Evolutionary conservation across 495 filamentous ascomycete genomes (phyloP).

Genomic region (Hypomontagnella monticulosa): DNA sequence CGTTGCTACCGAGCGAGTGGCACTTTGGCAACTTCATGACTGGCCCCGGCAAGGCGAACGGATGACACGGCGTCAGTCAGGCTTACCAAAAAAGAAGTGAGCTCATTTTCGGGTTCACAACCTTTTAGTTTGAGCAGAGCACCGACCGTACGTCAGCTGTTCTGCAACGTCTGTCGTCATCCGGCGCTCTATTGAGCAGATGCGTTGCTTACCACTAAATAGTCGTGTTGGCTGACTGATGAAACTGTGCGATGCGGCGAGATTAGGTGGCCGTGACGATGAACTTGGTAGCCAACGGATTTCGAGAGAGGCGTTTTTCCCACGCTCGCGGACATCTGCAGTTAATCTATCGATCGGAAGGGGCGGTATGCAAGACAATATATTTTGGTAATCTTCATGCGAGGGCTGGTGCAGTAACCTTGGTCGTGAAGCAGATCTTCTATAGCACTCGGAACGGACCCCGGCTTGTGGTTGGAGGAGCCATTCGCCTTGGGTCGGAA

Average conservation of each 20-base stretch:
- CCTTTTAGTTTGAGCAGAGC: slow-evolving; percentile 27
- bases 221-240: slow-evolving; percentile 23
- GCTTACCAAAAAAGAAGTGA: slow-evolving; percentile 30
- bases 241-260: slow-evolving; percentile 42
- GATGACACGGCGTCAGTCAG: slow-evolving; percentile 34
- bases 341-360: slow-evolving; percentile 45
- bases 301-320: slow-evolving; percentile 23
- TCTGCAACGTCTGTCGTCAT: slow-evolving; percentile 43
- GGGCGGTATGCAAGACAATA: slow-evolving; percentile 39
- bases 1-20: slow-evolving; percentile 30
- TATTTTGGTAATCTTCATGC: slow-evolving; percentile 22
- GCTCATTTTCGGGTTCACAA: slow-evolving; percentile 42
- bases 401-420: slow-evolving; percentile 26
- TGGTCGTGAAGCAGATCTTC: slow-evolving; percentile 27
- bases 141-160: slow-evolving; percentile 41
- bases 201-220: slow-evolving; percentile 16
- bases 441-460: slow-evolving; percentile 37
- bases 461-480: slow-evolving; percentile 30
- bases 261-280: slow-evolving; percentile 42
- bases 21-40: slow-evolving; percentile 31
- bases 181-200: slow-evolving; percentile 23
- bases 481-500: slow-evolving; percentile 30
- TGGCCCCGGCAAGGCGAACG: slow-evolving; percentile 26
- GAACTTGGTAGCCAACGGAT: slow-evolving; percentile 41
- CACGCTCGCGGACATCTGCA: slow-evolving; percentile 40